Evolutionary conservation across 129 eudicot species (phyloP), one percentile per base, ranked within the genome.

Genomic region (Flaveria sonorensis): DNA sequence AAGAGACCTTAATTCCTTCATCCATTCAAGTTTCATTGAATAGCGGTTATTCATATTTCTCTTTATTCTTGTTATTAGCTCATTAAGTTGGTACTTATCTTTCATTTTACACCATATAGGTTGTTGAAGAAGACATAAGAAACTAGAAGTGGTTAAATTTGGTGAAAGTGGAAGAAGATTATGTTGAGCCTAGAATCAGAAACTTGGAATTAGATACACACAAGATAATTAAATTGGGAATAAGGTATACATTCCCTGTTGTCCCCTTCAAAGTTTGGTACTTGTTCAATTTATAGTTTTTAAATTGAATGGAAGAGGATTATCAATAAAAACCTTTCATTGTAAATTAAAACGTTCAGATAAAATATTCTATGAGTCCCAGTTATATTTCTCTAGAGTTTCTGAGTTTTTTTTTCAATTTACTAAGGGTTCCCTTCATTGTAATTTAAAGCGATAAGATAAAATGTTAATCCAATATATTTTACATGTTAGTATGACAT

Each of bases 211-310:
- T 72, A 71, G 86, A 87, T 85, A 73, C 89, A 89, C 70, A 56
- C 10, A 83, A 51, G 68, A 79, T 77, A 76, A 76, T 26, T 6
- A 36, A 63, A 47, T n/a, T 19, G 59, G 28, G 86, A 82, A 88
- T 88, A 88, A 81, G 83, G 90, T 85, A 86, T 77, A 70, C 87
- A 85, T 87, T 83, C 89, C 81, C 60, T 80, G 73, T 72, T 83
- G 88, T 86, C 89, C 73, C 96, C 87, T 89, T 90, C 81, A 47
- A 88, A 83, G 91, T 88, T 81, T 88, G 92, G 98, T 77, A 90
- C 88, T 85, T 83, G 83, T 86, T 86, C 89, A 85, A 77, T 84
- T 78, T 76, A 68, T 36, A 64, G 32, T 74, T 45, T 42, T 10
- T 45, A 32, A 79, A 78, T 82, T 77, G 75, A 63, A 79, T 70